Conservation (phyloP, 768 basidiomycete species). For the Boletus huronensis region DNA sequence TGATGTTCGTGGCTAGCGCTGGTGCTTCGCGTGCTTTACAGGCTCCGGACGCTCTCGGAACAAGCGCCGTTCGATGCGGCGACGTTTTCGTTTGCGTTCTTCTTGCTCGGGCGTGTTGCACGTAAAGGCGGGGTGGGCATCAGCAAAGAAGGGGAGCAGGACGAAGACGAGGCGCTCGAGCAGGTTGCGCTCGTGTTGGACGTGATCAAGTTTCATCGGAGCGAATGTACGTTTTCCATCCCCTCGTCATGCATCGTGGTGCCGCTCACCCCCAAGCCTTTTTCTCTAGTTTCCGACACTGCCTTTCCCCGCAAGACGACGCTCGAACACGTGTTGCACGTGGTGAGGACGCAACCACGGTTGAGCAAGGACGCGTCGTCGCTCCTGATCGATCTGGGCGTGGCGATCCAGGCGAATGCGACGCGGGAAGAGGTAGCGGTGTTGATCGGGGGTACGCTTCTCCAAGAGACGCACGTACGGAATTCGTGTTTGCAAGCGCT, state of each 20-base stretch:
- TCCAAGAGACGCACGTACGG: slow-evolving; percentile 85
- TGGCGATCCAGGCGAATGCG: slow-evolving; percentile 68
- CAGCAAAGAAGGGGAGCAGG: slow-evolving; percentile 5
- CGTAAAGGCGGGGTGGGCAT: slow-evolving; percentile 62
- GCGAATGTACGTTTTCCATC: slow-evolving; percentile 25
- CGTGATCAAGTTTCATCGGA: slow-evolving; percentile 34
- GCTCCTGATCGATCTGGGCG: slow-evolving; percentile 74
- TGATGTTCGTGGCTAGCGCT: slow-evolving; percentile 45
- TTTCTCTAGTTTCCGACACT: slow-evolving; percentile 61
- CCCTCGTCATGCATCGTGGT: neutral
- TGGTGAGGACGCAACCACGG: slow-evolving; percentile 74
- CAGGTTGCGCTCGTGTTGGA: slow-evolving; percentile 69
- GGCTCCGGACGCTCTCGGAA: slow-evolving; percentile 76
- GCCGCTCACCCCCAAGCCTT: no score
- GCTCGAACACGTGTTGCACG: slow-evolving; percentile 64
- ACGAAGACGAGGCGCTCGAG: slow-evolving; percentile 63
- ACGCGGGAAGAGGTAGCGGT: slow-evolving; percentile 58
- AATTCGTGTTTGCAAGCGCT: slow-evolving; percentile 88
- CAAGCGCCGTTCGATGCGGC: slow-evolving; percentile 79
- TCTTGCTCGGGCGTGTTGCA: slow-evolving; percentile 69
- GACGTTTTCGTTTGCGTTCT: slow-evolving; percentile 79
- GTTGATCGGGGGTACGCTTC: slow-evolving; percentile 69
- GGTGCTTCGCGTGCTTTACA: slow-evolving; percentile 80
- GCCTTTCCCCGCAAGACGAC: slow-evolving; percentile 73
- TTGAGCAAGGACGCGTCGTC: slow-evolving; percentile 82